phyloP scores from a whole-genome alignment of 2,329 filamentous ascomycete species.

The Nemania sp. region DNA sequence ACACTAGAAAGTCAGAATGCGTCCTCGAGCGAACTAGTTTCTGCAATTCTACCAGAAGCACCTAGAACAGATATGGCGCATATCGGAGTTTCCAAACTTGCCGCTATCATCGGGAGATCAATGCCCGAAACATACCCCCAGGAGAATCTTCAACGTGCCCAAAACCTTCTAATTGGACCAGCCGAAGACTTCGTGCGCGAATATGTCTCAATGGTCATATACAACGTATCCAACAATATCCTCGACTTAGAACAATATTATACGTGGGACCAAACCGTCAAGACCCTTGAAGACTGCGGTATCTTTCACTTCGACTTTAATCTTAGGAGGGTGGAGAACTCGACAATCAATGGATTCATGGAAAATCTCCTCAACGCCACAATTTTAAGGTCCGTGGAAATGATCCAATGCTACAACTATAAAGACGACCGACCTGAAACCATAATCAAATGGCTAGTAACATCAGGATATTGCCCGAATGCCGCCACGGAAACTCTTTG shows the following conservation, averaged over 20 bases:
- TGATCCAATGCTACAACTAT: too few species aligned
- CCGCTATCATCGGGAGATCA: constrained; percentile 22
- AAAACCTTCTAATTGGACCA: constrained; percentile 12
- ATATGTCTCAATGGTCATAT: constrained; percentile 17
- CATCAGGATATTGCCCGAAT: constrained; percentile 22
- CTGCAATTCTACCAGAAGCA: neutral
- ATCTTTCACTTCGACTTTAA: constrained; percentile 4
- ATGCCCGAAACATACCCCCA: constrained; percentile 27
- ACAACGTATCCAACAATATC: constrained; percentile 18
- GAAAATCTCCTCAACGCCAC: constrained; percentile 15
- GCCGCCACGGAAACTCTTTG: constrained; percentile 10
- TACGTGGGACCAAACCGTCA: constrained; percentile 8
- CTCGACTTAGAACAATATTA: neutral
- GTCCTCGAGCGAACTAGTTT: constrained; percentile 4
- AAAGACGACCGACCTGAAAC: constrained; percentile 1
- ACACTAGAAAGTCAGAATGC: constrained; percentile 2
- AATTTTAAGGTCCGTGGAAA: neutral
- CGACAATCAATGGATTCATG: constrained; percentile 24
- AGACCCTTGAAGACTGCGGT: constrained; percentile 6
- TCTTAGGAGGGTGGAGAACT: neutral
- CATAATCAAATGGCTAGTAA: constrained; percentile 22
- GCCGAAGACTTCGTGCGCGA: constrained; percentile 2
- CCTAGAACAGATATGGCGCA: constrained; percentile 1
- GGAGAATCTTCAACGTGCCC: constrained; percentile 21
- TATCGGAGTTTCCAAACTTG: constrained; percentile 21